Evolutionary conservation across 345 rosid species (phyloP).

Genomic region (Gossypium australe): DNA sequence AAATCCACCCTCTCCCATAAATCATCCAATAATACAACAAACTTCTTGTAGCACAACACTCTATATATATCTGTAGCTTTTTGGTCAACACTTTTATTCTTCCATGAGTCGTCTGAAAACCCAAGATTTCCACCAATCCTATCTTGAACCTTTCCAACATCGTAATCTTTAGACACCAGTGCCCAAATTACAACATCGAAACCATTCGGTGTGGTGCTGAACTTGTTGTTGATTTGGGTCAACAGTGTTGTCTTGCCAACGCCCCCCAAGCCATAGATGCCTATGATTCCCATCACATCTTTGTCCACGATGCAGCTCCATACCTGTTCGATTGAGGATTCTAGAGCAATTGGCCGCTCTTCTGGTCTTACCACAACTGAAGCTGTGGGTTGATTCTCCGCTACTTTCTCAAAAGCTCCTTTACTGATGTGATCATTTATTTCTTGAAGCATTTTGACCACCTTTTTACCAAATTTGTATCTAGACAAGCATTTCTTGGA

Average conservation of each 20-base stretch:
- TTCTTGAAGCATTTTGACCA: no score
- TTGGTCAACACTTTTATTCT: neutral
- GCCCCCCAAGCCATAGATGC: neutral
- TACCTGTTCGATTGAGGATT: neutral
- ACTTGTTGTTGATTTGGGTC: neutral
- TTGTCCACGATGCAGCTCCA: neutral
- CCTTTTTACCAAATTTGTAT: no score
- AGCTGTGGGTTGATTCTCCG: neutral
- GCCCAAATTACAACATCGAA: neutral
- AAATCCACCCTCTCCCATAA: neutral
- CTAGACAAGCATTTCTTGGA: no score
- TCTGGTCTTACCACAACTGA: neutral
- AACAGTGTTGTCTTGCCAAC: neutral
- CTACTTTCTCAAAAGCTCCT: slow-evolving; percentile 10
- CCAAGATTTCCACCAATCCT: neutral
- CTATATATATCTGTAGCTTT: neutral
- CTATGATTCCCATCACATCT: neutral
- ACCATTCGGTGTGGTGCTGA: neutral
- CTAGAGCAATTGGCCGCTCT: neutral
- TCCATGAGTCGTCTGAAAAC: neutral
- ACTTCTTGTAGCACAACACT: neutral
- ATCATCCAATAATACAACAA: neutral
- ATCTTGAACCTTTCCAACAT: neutral
- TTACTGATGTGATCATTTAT: no score
- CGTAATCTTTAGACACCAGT: neutral